Conservation (phyloP, 768 basidiomycete genomes). For the Boletus insuetus region DNA sequence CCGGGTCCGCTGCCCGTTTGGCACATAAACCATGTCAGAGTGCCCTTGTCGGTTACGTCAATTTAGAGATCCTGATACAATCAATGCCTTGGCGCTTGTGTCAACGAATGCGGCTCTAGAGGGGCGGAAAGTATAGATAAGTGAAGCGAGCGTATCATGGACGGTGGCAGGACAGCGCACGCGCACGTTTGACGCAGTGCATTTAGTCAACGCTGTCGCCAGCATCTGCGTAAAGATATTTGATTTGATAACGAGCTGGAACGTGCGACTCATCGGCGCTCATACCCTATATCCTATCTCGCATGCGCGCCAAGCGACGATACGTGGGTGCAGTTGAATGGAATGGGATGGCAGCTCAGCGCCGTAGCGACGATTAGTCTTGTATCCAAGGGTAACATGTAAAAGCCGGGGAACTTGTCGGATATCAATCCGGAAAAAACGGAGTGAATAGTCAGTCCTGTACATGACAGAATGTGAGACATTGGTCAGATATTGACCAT, state of each 20-base stretch:
- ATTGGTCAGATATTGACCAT: not conserved
- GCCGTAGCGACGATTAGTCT: conserved; percentile 1
- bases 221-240: too few relatives aligned
- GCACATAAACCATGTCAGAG: too few relatives aligned
- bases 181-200: not conserved
- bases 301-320: conserved; percentile 2
- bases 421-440: not conserved
- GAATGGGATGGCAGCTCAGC: not conserved
- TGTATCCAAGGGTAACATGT: not conserved
- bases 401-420: not conserved
- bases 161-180: not conserved
- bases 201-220: too few relatives aligned
- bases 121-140: not conserved
- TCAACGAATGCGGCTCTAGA: not conserved
- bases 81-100: too few relatives aligned
- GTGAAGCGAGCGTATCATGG: not conserved
- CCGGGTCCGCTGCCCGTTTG: not conserved
- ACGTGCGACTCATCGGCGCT: not conserved
- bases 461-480: not conserved
- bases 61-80: too few relatives aligned
- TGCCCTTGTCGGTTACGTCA: too few relatives aligned
- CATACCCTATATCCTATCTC: not conserved
- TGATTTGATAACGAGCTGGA: not conserved
- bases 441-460: not conserved
- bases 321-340: not conserved